Base-by-base conservation (phyloP, 2,329 filamentous ascomycete genomes). In the Rasamsonia emersonii region DNA sequence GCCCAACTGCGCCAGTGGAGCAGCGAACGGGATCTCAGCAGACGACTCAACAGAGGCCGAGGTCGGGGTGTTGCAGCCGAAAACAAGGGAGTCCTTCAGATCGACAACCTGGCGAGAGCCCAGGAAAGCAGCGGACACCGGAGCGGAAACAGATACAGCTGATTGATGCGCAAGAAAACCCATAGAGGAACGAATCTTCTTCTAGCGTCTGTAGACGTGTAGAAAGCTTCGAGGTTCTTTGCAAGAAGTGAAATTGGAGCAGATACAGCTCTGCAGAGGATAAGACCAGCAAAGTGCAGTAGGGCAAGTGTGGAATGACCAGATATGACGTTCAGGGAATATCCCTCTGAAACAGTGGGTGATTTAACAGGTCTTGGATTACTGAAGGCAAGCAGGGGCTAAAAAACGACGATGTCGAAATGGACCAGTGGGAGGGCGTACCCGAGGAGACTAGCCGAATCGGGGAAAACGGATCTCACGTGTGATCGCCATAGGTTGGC, bases 141-240 rank as follows among this genome's bases (percentile, higher is more conserved):
- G 37, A 38, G 45, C 42, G 35, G 43, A 33, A 45, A 44, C 42
- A 42, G 43, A 53, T 38, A 44, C 46, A 38, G 45, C 42, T 27
- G 41, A 38, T 31, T 31, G 37, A 25, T 33, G 33, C 35, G 30
- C 36, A 37, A 32, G 34, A 33, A 45, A 40, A 40, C 43, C 36
- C 43, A 47, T 46, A 44, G 43, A 44, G 43, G 28, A 37, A 31
- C 32, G 16, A 32, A 24, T n/a, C n/a, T n/a, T n/a, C n/a, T n/a
- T n/a, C n/a, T n/a, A n/a, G n/a, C n/a, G n/a, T n/a, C n/a, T n/a
- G n/a, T n/a, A n/a, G n/a, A n/a, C n/a, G n/a, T n/a, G n/a, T n/a
- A n/a, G n/a, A n/a, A n/a, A n/a, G n/a, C n/a, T n/a, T n/a, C n/a
- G n/a, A n/a, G n/a, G n/a, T n/a, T n/a, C n/a, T n/a, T n/a, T n/a